Percentiles rank a stretch among this genome's conserved stretches.
phyloP scores from a whole-genome alignment of 1,284 basidiomycete genomes.

The Boletellus deceptivus region DNA sequence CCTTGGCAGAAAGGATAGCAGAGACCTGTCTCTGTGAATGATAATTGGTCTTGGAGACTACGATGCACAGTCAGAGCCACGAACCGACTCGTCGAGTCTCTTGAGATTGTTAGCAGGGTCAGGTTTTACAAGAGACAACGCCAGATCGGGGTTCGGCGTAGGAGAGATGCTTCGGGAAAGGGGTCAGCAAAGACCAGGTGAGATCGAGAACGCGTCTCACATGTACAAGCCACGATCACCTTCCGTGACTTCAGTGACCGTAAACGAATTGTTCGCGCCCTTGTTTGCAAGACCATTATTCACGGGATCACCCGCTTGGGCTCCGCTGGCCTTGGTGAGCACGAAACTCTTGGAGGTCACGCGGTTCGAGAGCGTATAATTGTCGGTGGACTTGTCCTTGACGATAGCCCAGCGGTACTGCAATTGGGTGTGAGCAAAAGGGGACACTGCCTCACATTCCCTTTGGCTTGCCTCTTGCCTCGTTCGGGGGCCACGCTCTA shows the following conservation, averaged over 20 bases:
- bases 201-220: neutral
- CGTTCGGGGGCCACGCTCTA: neutral
- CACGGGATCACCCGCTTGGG: neutral
- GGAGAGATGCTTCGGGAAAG: neutral
- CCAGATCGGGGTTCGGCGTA: neutral
- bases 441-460: too few species aligned
- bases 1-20: neutral
- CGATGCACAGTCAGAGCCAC: neutral
- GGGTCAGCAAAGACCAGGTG: too few species aligned
- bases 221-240: neutral
- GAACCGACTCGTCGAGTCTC: neutral
- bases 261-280: neutral
- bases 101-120: neutral
- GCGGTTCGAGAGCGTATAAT: neutral
- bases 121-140: neutral
- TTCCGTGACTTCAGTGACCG: too few species aligned
- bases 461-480: neutral
- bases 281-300: neutral
- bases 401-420: neutral
- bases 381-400: too few species aligned
- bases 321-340: neutral
- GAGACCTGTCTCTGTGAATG: too few species aligned
- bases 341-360: neutral
- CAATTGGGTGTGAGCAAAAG: neutral
- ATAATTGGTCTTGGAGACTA: too few species aligned